Evolutionary conservation across 345 rosid species (phyloP).

Genomic region (Odontarrhena argentea): DNA sequence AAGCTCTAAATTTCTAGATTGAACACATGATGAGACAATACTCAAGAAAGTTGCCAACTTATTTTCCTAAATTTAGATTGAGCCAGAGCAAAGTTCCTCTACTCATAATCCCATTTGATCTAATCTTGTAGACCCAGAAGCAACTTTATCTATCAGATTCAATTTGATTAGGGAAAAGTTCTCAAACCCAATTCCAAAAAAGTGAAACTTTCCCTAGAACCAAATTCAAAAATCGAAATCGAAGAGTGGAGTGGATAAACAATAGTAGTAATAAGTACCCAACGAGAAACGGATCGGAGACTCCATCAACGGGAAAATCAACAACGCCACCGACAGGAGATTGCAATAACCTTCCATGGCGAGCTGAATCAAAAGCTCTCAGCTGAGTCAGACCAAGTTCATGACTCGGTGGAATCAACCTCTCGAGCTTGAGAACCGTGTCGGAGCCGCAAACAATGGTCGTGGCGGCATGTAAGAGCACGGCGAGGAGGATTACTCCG

Average conservation of each 20-base stretch:
- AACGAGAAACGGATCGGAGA: conserved; percentile 79
- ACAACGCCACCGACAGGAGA: conserved; percentile 62
- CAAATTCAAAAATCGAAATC: conserved; percentile 21
- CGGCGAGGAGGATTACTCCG: conserved; percentile 36
- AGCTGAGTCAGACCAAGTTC: conserved; percentile 59
- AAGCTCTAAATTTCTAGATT: neutral
- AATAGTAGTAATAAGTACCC: conserved; percentile 60
- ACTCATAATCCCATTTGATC: conserved; percentile 3
- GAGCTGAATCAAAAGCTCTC: conserved; percentile 64
- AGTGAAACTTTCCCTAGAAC: neutral
- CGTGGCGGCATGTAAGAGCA: conserved; percentile 34
- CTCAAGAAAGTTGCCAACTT: conserved; percentile 20
- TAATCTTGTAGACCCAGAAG: conserved; percentile 20
- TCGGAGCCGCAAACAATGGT: conserved; percentile 52
- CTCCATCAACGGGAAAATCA: conserved; percentile 76
- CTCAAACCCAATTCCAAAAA: conserved; percentile 27
- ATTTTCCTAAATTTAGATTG: conserved; percentile 1
- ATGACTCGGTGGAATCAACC: conserved; percentile 55
- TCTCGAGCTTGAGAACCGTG: conserved; percentile 57
- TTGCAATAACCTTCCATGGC: conserved; percentile 85
- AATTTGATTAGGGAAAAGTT: neutral
- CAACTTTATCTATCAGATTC: neutral
- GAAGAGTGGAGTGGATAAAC: conserved; percentile 1
- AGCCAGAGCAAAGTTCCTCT: conserved; percentile 6
- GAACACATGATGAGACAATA: conserved; percentile 7